Evolutionary conservation across 129 eudicot genomes (phyloP), one percentile per base, ranked within the genome.

Genomic region (Erigeron canadensis): DNA sequence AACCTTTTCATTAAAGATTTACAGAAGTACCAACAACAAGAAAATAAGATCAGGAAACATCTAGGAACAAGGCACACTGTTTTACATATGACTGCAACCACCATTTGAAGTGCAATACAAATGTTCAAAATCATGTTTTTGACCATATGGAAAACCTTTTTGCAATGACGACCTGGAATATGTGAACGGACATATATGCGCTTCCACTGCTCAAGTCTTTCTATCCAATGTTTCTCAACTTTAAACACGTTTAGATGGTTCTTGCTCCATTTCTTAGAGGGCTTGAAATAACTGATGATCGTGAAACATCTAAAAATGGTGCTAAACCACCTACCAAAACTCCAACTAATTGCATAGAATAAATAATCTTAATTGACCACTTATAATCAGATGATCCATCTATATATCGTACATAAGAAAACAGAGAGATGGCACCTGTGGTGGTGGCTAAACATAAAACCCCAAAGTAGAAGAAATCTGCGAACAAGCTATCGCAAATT

Each of bases 21-120:
- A 18, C 18, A 37, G 0, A 45, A 1, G 17, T 62, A 47, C 40
- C 28, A 71, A 41, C 65, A 57, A 9, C 6, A 63, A 10, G 48
- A 62, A 9, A 69, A 15, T n/a, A 77, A 34, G 54, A 69, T 56
- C 16, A 54, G 6, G 3, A 70, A 8, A 8, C 8, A 58, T n/a
- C 42, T 39, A 0, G 81, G 66, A 48, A 69, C 28, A 17, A 53
- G 18, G n/a, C 60, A 67, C 13, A 71, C 41, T 15, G 48, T 16
- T 39, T 83, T 83, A 66, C 81, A 70, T 1, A 45, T 46, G 1
- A 81, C 45, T 18, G 70, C 78, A 43, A 71, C 60, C 3, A 39
- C 17, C 12, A 23, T 42, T 51, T 80, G 83, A 37, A 74, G 56
- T 3, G 38, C 22, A 19, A 80, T 74, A n/a, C 72, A 53, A 10